These are phyloP conservation scores for Podospora comata DNA, from an alignment of 495 filamentous ascomycete genomes.

Conservation along the genomic window DNA sequence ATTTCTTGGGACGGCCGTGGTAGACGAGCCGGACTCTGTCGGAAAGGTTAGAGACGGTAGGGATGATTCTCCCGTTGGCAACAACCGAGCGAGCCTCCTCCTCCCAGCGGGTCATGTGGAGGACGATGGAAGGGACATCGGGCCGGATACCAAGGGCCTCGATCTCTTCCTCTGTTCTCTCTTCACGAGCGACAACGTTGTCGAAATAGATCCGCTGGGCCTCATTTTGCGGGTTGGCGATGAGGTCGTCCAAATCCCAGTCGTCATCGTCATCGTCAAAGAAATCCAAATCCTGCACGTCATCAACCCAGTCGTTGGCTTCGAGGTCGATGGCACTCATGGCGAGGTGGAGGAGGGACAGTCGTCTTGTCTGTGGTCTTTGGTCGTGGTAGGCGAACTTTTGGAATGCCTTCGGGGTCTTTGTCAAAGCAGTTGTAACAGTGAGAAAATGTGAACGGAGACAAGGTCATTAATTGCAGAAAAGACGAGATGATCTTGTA, in stretches of 20 bases:
- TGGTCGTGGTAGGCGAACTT: background rate
- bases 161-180: slow-evolving; percentile 25
- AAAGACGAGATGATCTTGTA: background rate
- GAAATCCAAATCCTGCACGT: background rate
- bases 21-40: background rate
- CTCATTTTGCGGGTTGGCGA: background rate
- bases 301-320: background rate
- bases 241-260: slow-evolving; percentile 1
- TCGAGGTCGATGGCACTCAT: background rate
- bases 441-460: background rate
- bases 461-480: background rate
- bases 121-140: slow-evolving; percentile 18
- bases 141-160: slow-evolving; percentile 26
- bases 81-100: slow-evolving; percentile 8
- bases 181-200: slow-evolving; percentile 16
- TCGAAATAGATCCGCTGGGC: slow-evolving; percentile 14
- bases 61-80: slow-evolving; percentile 12
- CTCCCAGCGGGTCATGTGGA: slow-evolving; percentile 16
- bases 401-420: background rate
- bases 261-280: background rate
- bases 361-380: background rate
- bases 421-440: background rate
- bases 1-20: background rate
- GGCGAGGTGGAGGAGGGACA: background rate
- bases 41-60: background rate